Evolutionary conservation across 116 monocot species (phyloP), one percentile per base, ranked within the genome.

Genomic region (Dioscorea cayenensis): DNA sequence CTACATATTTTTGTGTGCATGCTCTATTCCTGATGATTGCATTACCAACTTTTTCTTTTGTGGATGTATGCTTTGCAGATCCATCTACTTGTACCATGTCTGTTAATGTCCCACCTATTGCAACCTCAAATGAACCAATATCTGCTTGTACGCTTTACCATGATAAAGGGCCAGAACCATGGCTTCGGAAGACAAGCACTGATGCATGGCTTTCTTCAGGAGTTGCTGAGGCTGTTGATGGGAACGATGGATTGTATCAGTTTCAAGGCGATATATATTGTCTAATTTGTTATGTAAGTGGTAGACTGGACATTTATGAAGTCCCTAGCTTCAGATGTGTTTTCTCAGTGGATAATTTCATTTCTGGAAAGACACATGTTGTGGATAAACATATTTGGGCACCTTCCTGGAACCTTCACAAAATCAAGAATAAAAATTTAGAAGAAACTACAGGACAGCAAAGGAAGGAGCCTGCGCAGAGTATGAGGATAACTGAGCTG

Each of bases 201-300:
- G 99, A 99, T 84, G 99, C 99, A 51, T 99, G 99, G 99, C 87
- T 99, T 79, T 93, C 90, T 80, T 79, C 86, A 76, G 97, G 94
- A 60, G 61, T 93, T 70, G 35, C 80, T 71, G 91, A 99, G 65
- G 19, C 87, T 14, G 60, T 91, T 79, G 99, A 94, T 85, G 86
- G 90, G 14, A 81, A 71, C 78, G 99, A 94, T 80, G 86, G 79
- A 67, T 84, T 81, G 72, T 66, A 65, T 66, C 86, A 86, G 75
- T 80, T 91, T 63, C 88, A 89, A 20, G 88, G 86, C 43, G 99
- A 99, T 72, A 79, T 94, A 80, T 99, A 99, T 67, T 99, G 99
- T 75, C 60, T 99, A 36, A 75, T 99, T 74, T 88, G 88, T 72
- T 94, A 91, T 77, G 94, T 91, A 72, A 85, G 78, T 76, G 99